These are phyloP conservation scores for Leccinum subfulvum DNA, from an alignment of 1,284 basidiomycete species.

Conservation along the genomic window DNA sequence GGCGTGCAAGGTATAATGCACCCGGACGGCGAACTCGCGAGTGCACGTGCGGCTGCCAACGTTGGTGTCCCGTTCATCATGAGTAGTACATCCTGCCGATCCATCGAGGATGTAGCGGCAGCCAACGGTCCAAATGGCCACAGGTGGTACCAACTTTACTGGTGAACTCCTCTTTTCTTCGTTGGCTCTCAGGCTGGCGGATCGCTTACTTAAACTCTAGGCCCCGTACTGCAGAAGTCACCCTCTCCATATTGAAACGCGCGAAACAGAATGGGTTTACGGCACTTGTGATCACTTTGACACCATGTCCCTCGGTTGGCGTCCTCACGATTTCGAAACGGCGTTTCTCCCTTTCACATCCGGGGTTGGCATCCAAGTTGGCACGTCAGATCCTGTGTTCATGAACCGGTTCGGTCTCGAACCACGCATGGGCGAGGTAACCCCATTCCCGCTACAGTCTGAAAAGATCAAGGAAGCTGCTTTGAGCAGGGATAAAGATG, in stretches of 20 bases:
- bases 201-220: slow-evolving; percentile 24
- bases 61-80: slow-evolving; percentile 55
- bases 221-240: slow-evolving; percentile 48
- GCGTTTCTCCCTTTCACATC: slow-evolving; percentile 38
- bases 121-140: slow-evolving; percentile 43
- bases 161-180: slow-evolving; percentile 28
- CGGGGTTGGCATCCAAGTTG: slow-evolving; percentile 44
- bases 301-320: slow-evolving; percentile 49
- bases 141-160: slow-evolving; percentile 67
- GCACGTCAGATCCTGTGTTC: slow-evolving; percentile 53
- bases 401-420: slow-evolving; percentile 41
- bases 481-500: slow-evolving; percentile 47
- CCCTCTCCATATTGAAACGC: slow-evolving; percentile 46
- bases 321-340: slow-evolving; percentile 46
- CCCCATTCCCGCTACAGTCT: slow-evolving; percentile 58
- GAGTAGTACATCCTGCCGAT: slow-evolving; percentile 54
- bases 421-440: slow-evolving; percentile 30
- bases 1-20: slow-evolving; percentile 61
- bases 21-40: slow-evolving; percentile 53
- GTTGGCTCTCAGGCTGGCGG: background rate
- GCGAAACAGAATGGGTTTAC: slow-evolving; percentile 52
- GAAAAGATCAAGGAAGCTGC: slow-evolving; percentile 38
- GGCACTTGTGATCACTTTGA: slow-evolving; percentile 55
- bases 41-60: slow-evolving; percentile 50
- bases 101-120: slow-evolving; percentile 55